These are phyloP conservation scores for Cichorium intybus DNA, from an alignment of 140 eudicot species.

Conservation along the genomic window DNA sequence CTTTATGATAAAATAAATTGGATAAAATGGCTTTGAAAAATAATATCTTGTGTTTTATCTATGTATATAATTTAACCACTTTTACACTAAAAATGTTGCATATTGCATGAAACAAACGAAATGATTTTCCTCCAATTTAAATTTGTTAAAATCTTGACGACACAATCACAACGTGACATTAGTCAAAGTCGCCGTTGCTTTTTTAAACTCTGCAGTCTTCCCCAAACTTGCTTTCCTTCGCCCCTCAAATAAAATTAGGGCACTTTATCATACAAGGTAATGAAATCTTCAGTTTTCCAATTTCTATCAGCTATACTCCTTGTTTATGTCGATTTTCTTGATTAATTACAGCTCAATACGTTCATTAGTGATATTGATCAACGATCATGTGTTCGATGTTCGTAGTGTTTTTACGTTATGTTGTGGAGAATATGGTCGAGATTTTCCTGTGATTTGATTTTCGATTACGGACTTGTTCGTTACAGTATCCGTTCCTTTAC, in stretches of 20 bases:
- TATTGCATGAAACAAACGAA: too few relatives aligned
- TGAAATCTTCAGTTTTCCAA: conserved; percentile 12
- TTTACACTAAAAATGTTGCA: too few relatives aligned
- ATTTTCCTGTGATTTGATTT: neutral
- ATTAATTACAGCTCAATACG: conserved; percentile 13
- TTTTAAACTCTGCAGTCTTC: conserved; percentile 19
- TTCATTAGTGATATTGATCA: conserved; percentile 11
- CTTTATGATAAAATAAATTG: too few relatives aligned
- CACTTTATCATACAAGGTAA: conserved; percentile 25
- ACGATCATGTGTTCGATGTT: conserved; percentile 7
- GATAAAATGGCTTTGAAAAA: too few relatives aligned
- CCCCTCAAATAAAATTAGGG: conserved; percentile 27
- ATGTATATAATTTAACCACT: too few relatives aligned
- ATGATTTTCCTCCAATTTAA: neutral
- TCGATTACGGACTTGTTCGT: conserved; percentile 16
- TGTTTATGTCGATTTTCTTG: neutral
- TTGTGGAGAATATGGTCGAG: neutral
- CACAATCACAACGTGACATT: conserved; percentile 6
- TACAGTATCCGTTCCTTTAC: neutral
- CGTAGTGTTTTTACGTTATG: conserved; percentile 13
- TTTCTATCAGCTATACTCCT: neutral
- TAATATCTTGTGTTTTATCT: too few relatives aligned
- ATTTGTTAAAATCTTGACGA: neutral
- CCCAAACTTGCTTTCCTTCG: conserved; percentile 15
- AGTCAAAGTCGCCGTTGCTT: conserved; percentile 27